phyloP scores from a whole-genome alignment of 2,329 filamentous ascomycete species.

The Sporothrix protearum region DNA sequence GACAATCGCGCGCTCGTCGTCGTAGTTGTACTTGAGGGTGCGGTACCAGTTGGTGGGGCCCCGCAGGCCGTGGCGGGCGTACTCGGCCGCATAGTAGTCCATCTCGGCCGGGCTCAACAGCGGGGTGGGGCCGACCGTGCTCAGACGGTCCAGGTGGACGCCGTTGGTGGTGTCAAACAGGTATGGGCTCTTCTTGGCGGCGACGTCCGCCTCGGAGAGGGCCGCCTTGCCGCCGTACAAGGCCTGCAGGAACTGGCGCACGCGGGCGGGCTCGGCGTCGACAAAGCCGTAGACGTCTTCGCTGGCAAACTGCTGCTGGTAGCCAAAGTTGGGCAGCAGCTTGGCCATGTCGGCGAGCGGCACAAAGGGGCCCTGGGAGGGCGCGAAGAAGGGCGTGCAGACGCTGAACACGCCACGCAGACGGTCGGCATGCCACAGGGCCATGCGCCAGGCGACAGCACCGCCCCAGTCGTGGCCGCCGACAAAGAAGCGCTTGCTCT shows the following conservation, averaged over 20 bases:
- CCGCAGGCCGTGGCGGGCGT: constrained; percentile 66
- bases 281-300: constrained; percentile 58
- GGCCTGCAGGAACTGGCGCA: constrained; percentile 66
- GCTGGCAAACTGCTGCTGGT: constrained; percentile 77
- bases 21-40: constrained; percentile 65
- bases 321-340: constrained; percentile 66
- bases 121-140: constrained; percentile 52
- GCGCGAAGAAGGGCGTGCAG: constrained; percentile 70
- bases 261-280: constrained; percentile 49
- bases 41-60: constrained; percentile 91
- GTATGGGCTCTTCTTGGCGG: constrained; percentile 49
- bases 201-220: constrained; percentile 33
- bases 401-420: constrained; percentile 73
- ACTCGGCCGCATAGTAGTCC: constrained; percentile 73
- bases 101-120: constrained; percentile 67
- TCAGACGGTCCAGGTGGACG: constrained; percentile 60
- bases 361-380: constrained; percentile 46
- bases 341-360: constrained; percentile 55
- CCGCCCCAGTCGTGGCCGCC: constrained; percentile 96
- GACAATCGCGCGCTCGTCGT: constrained; percentile 65
- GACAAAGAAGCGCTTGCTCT: constrained; percentile 56
- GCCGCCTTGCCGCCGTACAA: constrained; percentile 64
- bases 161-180: constrained; percentile 52
- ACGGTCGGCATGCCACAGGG: constrained; percentile 68
- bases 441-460: constrained; percentile 66